phyloP scores from a whole-genome alignment of 2,329 filamentous ascomycete genomes.

The Ophiostoma montium region DNA sequence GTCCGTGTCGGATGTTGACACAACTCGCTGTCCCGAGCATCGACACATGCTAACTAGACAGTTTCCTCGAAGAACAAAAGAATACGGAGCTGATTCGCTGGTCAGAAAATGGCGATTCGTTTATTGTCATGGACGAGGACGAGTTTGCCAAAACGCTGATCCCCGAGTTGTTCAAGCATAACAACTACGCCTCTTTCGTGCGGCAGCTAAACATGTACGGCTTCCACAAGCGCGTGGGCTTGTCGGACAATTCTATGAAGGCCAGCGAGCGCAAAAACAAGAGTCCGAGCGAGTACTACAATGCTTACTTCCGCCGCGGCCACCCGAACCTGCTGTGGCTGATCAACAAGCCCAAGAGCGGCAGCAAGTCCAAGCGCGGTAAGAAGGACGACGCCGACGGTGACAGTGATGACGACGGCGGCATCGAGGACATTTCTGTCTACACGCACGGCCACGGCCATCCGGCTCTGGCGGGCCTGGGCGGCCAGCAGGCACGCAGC shows the following conservation, averaged over 20 bases:
- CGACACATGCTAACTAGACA: constrained; percentile 29
- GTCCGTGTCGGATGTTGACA: too few relatives aligned
- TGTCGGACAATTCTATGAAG: constrained; percentile 96
- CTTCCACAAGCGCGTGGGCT: constrained; percentile 87
- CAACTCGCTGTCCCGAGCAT: too few relatives aligned
- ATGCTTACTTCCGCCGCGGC: constrained; percentile 88
- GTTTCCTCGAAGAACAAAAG: constrained; percentile 84
- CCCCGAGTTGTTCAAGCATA: constrained; percentile 97
- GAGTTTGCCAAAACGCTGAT: constrained; percentile 96
- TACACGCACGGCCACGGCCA: constrained; percentile 13
- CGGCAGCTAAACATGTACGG: constrained; percentile 95
- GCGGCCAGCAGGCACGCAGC: constrained; percentile 13
- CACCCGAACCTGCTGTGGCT: constrained; percentile 89
- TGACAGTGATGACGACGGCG: constrained; percentile 63
- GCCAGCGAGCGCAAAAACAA: constrained; percentile 96
- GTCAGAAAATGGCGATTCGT: constrained; percentile 93
- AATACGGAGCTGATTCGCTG: constrained; percentile 93
- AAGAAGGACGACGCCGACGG: constrained; percentile 52
- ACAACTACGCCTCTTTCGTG: constrained; percentile 94
- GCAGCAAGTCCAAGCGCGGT: constrained; percentile 39
- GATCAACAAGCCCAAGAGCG: constrained; percentile 86
- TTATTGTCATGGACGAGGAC: constrained; percentile 92
- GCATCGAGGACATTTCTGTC: constrained; percentile 28
- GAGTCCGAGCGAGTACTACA: constrained; percentile 94
- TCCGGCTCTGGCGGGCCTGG: constrained; percentile 12